Conservation (phyloP, 495 filamentous ascomycete species). For the Penicillium bovifimosum region DNA sequence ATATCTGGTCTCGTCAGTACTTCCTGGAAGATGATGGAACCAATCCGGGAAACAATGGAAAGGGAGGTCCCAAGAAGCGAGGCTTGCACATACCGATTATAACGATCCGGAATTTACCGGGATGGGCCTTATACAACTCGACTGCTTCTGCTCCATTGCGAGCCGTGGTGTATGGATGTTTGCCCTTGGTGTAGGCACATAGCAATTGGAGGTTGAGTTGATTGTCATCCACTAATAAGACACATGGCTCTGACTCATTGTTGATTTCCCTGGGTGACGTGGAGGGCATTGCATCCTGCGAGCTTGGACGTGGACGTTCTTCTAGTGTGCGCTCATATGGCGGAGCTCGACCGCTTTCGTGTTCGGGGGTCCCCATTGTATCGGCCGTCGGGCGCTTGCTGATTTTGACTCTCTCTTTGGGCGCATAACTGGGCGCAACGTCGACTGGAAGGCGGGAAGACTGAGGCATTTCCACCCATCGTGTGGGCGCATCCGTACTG, state of each 20-base stretch:
- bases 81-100: conserved; percentile 40
- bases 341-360: background rate
- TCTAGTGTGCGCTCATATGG: background rate
- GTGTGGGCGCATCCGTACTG: conserved; percentile 13
- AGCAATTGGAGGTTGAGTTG: conserved; percentile 31
- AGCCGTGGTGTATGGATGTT: conserved; percentile 28
- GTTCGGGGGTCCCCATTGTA: conserved; percentile 8
- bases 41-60: background rate
- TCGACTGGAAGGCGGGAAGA: conserved; percentile 18
- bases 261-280: background rate
- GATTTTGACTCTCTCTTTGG: conserved; percentile 15
- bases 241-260: background rate
- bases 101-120: conserved; percentile 35
- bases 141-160: conserved; percentile 51
- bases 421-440: conserved; percentile 10
- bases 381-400: conserved; percentile 19
- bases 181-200: conserved; percentile 30
- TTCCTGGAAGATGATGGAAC: background rate
- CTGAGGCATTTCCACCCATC: conserved; percentile 24
- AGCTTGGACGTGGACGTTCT: background rate
- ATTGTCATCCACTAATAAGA: conserved; percentile 39
- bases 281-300: background rate
- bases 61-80: background rate
- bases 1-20: conserved; percentile 52
- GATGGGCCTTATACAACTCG: conserved; percentile 33